Percentiles rank a stretch among this genome's conserved stretches.
Evolutionary conservation across 176 grass and related monocot genomes (phyloP).

Genomic region (Saccharum officinarum): DNA sequence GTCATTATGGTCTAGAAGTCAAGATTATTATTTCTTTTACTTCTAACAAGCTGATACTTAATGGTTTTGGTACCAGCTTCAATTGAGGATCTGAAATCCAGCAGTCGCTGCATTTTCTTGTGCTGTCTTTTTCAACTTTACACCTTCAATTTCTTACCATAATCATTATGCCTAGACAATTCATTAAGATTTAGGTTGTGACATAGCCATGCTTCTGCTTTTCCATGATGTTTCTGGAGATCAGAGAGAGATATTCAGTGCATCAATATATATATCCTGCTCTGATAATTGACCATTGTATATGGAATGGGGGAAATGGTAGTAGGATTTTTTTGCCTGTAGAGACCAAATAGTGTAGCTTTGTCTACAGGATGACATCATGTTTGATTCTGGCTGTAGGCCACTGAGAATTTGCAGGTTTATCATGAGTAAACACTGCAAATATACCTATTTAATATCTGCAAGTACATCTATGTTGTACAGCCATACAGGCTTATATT

Average conservation of each 20-base stretch:
- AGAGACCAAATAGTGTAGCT: neutral
- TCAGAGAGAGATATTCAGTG: neutral
- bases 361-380: neutral
- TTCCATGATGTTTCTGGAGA: neutral
- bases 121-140: neutral
- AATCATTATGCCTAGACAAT: neutral
- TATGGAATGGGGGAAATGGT: neutral
- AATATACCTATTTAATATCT: neutral
- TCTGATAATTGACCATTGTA: neutral
- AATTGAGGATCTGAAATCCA: neutral
- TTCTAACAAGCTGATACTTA: neutral
- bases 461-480: neutral
- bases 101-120: neutral
- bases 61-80: neutral
- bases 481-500: neutral
- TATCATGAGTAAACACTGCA: neutral
- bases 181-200: neutral
- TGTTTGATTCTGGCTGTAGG: neutral
- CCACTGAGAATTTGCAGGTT: neutral
- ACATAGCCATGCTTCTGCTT: neutral
- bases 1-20: neutral
- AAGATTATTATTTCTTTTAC: neutral
- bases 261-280: neutral
- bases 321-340: neutral
- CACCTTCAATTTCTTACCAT: neutral